Conservation (phyloP, 2,329 filamentous ascomycete species). For the Paraphaeosphaeria sporulosa region DNA sequence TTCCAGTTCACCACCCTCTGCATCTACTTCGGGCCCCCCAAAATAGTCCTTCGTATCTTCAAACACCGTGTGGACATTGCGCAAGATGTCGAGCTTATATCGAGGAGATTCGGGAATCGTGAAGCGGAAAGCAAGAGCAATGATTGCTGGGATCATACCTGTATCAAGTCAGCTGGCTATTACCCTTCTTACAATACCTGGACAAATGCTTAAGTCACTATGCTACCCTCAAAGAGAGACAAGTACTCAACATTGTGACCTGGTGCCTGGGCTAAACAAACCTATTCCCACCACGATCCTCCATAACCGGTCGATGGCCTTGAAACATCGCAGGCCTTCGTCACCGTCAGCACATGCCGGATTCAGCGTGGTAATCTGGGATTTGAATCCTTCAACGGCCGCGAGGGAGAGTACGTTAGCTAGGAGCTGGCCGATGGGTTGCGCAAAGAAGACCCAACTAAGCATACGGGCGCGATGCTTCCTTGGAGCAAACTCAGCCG, state of each 20-base stretch:
- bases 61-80: conserved; percentile 41
- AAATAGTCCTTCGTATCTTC: conserved; percentile 45
- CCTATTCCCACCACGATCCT: conserved; percentile 50
- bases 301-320: conserved; percentile 50
- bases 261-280: background rate
- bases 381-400: conserved; percentile 36
- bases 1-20: conserved; percentile 42
- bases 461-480: conserved; percentile 51
- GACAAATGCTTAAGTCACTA: too few relatives aligned
- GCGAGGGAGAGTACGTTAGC: conserved; percentile 41
- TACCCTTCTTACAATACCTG: background rate
- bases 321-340: conserved; percentile 33
- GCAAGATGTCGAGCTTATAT: conserved; percentile 51
- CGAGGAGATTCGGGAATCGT: conserved; percentile 52
- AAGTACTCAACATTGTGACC: too few relatives aligned
- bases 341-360: conserved; percentile 21
- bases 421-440: conserved; percentile 50
- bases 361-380: conserved; percentile 28
- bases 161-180: background rate
- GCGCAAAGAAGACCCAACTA: conserved; percentile 52
- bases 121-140: conserved; percentile 50
- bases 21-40: conserved; percentile 33
- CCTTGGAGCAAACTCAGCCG: conserved; percentile 49
- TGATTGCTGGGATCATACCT: conserved; percentile 46
- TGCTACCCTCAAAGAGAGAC: too few relatives aligned